Evolutionary conservation across 768 basidiomycete genomes (phyloP).

Genomic region (Boletus reticuloceps): DNA sequence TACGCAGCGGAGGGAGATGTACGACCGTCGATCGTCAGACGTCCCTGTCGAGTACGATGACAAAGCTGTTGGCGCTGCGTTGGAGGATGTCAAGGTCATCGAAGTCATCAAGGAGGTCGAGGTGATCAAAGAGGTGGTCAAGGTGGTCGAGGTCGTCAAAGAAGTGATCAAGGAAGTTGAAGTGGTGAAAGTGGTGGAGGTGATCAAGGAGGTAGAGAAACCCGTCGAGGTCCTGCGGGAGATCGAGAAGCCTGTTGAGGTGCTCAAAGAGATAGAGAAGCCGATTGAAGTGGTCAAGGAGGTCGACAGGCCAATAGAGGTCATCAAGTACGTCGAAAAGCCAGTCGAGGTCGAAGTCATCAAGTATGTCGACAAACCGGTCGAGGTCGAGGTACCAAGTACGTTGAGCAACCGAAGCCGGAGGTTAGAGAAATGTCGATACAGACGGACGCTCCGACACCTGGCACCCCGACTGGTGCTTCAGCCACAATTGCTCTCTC

Average conservation of each 20-base stretch:
- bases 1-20: conserved; percentile 9
- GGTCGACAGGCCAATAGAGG: conserved; percentile 34
- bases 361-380: conserved; percentile 35
- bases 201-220: conserved; percentile 23
- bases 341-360: conserved; percentile 27
- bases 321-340: conserved; percentile 31
- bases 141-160: conserved; percentile 24
- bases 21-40: conserved; percentile 1
- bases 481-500: conserved; percentile 25
- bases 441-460: conserved; percentile 64
- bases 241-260: conserved; percentile 23
- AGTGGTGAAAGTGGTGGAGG: conserved; percentile 32
- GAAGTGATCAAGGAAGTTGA: conserved; percentile 36
- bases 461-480: conserved; percentile 31
- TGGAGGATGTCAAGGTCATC: conserved; percentile 32
- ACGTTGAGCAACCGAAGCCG: conserved; percentile 47
- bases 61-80: conserved; percentile 34
- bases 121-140: conserved; percentile 29
- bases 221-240: conserved; percentile 18
- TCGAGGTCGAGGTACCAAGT: conserved; percentile 21
- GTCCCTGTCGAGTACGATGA: conserved; percentile 51
- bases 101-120: conserved; percentile 32
- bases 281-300: conserved; percentile 23
- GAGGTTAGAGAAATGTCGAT: conserved; percentile 73
- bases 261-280: conserved; percentile 23